Evolutionary conservation across 208 protist species (phyloP), one percentile per base, ranked within the genome.

Genomic region (Leishmania aethiopica): DNA sequence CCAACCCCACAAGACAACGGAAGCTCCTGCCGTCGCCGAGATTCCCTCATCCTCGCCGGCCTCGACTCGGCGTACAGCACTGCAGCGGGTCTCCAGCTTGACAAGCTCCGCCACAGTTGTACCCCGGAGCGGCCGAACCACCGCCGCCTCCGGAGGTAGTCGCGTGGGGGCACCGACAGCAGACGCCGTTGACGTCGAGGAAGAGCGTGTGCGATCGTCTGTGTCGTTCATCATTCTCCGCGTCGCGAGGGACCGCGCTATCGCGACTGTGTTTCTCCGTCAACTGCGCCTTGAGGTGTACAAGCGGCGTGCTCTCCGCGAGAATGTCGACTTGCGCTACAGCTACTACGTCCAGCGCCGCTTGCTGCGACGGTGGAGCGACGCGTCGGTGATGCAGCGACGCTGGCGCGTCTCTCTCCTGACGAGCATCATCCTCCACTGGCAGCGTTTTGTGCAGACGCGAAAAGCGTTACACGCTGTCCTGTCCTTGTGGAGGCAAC

Each of bases 151-250:
- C 11, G 55, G 28, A 72, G 25, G 62, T 51, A 19, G 51, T 55
- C 32, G 59, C 13, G 49, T 25, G 5, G 25, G 47, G 22, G 74
- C 22, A 17, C 11, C 70, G 70, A 74, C 25, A 22, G 2, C 45
- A 47, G 45, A 32, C 70, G 7, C 40, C n/a, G 37, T 59, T 19
- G 62, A 79, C n/a, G 32, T 45, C 35, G 35, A 79, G 53, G 80
- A 80, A 60, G 74, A 73, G 32, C 28, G 15, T 7, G 66, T 83
- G 42, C 66, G 22, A 28, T 88, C 59, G 13, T 97, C 94, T 49
- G 82, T 96, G 22, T 89, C 92, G 35, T 45, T 96, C 13, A 69
- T 97, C 47, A 87, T 97, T 64, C 78, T 97, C 51, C 81, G 88
- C 25, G 83, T 94, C 19, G 90, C 92, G 17, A 83, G 83, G 73